phyloP scores from a whole-genome alignment of 2,329 filamentous ascomycete species.

The Cladobotryum mycophilum region DNA sequence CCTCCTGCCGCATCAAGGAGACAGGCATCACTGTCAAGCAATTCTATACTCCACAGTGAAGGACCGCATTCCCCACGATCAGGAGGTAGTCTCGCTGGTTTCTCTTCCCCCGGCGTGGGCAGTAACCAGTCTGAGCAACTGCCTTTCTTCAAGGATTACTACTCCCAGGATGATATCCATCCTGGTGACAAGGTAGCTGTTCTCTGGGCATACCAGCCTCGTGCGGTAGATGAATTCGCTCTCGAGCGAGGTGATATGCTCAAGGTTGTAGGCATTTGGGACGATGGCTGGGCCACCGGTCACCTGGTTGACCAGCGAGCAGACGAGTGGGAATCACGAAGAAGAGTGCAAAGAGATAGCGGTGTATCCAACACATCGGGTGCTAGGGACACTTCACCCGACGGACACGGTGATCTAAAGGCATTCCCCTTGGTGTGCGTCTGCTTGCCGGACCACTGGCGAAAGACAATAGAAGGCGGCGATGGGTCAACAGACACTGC shows the following conservation, averaged over 20 bases:
- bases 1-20: slow-evolving; percentile 58
- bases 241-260: slow-evolving; percentile 96
- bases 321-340: slow-evolving; percentile 79
- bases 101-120: slow-evolving; percentile 75
- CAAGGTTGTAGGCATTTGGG: slow-evolving; percentile 97
- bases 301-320: slow-evolving; percentile 74
- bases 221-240: slow-evolving; percentile 86
- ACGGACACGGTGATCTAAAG: slow-evolving; percentile 75
- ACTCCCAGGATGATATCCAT: slow-evolving; percentile 93
- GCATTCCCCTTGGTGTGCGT: slow-evolving; percentile 96
- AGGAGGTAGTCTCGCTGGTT: slow-evolving; percentile 63
- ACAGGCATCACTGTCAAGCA: slow-evolving; percentile 84
- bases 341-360: slow-evolving; percentile 79
- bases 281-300: slow-evolving; percentile 97
- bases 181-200: slow-evolving; percentile 84
- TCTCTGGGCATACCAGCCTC: slow-evolving; percentile 94
- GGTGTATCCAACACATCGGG: slow-evolving; percentile 80
- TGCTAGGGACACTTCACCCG: slow-evolving; percentile 55
- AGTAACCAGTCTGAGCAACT: slow-evolving; percentile 95
- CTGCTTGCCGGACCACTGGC: slow-evolving; percentile 91
- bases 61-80: slow-evolving; percentile 70
- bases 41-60: slow-evolving; percentile 62
- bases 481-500: slow-evolving; percentile 65
- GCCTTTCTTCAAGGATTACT: slow-evolving; percentile 97
- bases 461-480: slow-evolving; percentile 90